These are phyloP conservation scores for Rhexocercosporidium sp. DNA, from an alignment of 2,329 filamentous ascomycete genomes.

Conservation along the genomic window DNA sequence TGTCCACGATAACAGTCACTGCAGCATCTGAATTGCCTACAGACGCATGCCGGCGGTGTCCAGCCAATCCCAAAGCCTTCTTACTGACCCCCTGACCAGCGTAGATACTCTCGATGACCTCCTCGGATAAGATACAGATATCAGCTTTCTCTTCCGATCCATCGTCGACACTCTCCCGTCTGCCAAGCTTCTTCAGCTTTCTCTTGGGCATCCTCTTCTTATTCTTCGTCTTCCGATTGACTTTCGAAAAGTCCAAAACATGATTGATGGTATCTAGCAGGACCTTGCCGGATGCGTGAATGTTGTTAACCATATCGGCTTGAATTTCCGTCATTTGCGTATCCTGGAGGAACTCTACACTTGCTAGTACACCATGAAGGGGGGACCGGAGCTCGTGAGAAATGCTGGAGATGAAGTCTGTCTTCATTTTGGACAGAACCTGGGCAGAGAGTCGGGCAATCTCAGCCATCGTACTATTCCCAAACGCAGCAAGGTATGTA, in stretches of 20 bases:
- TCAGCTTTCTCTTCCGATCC: conserved; percentile 34
- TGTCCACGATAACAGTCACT: conserved; percentile 56
- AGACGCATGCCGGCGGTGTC: conserved; percentile 25
- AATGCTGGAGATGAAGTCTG: conserved; percentile 63
- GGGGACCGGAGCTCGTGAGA: conserved; percentile 67
- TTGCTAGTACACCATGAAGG: conserved; percentile 63
- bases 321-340: conserved; percentile 54
- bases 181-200: conserved; percentile 17
- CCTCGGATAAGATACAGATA: conserved; percentile 38
- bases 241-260: conserved; percentile 59
- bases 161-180: conserved; percentile 25
- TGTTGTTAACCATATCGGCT: conserved; percentile 52
- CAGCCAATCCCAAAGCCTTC: conserved; percentile 33
- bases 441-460: conserved; percentile 54
- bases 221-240: conserved; percentile 47
- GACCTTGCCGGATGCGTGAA: conserved; percentile 56
- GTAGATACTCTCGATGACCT: conserved; percentile 42
- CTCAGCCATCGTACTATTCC: conserved; percentile 61
- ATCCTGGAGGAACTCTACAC: conserved; percentile 58
- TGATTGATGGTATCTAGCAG: conserved; percentile 60
- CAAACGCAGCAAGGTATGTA: conserved; percentile 56
- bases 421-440: conserved; percentile 44
- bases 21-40: conserved; percentile 18
- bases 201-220: conserved; percentile 31
- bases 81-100: conserved; percentile 37